These are phyloP conservation scores for Solanum gracilifrons DNA, from an alignment of 257 asterid species.

Conservation along the genomic window DNA sequence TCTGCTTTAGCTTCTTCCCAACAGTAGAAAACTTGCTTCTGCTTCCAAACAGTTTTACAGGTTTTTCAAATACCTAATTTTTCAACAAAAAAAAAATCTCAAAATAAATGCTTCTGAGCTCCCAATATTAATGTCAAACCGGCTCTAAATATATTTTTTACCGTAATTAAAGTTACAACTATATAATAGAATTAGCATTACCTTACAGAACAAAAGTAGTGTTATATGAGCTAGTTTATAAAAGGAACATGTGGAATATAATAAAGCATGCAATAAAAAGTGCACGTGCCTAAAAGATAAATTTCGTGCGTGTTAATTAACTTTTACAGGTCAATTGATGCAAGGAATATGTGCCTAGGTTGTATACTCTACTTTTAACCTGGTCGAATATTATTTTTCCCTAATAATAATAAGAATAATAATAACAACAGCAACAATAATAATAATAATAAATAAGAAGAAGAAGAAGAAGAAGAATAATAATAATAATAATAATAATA, in stretches of 20 bases:
- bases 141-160: neutral
- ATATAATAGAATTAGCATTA: neutral
- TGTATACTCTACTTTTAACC: neutral
- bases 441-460: neutral
- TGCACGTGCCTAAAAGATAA: neutral
- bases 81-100: too few species aligned
- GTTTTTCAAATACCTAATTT: too few species aligned
- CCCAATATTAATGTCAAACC: too few species aligned
- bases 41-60: too few species aligned
- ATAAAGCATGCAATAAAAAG: neutral
- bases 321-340: neutral
- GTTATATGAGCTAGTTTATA: neutral
- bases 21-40: rapidly evolving
- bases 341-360: neutral
- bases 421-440: neutral
- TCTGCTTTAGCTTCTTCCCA: too few species aligned
- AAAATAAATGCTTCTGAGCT: rapidly evolving
- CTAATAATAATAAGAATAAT: neutral
- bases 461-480: too few species aligned
- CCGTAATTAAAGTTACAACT: neutral
- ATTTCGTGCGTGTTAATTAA: neutral
- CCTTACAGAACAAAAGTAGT: neutral
- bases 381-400: neutral
- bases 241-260: neutral
- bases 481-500: neutral